Percentiles rank a stretch among this genome's conserved stretches.
These are phyloP conservation scores for Malassezia japonica DNA, from an alignment of 1,284 basidiomycete genomes.

Conservation along the genomic window DNA sequence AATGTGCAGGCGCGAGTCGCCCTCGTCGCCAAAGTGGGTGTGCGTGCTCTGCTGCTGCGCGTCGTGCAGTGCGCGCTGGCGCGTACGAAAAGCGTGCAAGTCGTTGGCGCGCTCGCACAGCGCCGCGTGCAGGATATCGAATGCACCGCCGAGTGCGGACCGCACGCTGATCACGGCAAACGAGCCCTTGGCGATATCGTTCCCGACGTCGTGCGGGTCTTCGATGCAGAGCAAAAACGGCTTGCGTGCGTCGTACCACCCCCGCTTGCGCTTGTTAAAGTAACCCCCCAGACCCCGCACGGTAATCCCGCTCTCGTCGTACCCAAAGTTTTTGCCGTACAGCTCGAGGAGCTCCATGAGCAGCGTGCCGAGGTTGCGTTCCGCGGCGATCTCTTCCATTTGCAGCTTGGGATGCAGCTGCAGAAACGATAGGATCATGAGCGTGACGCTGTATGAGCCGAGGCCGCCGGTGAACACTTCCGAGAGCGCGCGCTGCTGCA, in stretches of 20 bases:
- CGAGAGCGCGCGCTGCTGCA: constrained; percentile 84
- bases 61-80: constrained; percentile 16
- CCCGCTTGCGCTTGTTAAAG: constrained; percentile 51
- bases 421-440: constrained; percentile 80
- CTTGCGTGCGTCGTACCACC: constrained; percentile 49
- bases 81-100: constrained; percentile 9
- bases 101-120: constrained; percentile 39
- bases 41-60: constrained; percentile 7
- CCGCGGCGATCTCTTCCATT: constrained; percentile 72
- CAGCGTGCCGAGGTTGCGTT: constrained; percentile 77
- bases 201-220: constrained; percentile 84
- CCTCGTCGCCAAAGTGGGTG: constrained; percentile 10
- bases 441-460: constrained; percentile 88
- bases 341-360: constrained; percentile 94
- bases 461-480: constrained; percentile 92
- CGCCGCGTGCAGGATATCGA: constrained; percentile 63
- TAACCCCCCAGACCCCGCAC: constrained; percentile 67
- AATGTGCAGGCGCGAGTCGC: constrained; percentile 5
- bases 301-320: constrained; percentile 61
- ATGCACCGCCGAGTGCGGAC: constrained; percentile 73
- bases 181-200: constrained; percentile 84
- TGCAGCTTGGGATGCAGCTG: constrained; percentile 95
- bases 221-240: constrained; percentile 71
- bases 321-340: constrained; percentile 81
- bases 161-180: constrained; percentile 74